phyloP scores from a whole-genome alignment of 345 rosid species.

The Leavenworthia alabamica region DNA sequence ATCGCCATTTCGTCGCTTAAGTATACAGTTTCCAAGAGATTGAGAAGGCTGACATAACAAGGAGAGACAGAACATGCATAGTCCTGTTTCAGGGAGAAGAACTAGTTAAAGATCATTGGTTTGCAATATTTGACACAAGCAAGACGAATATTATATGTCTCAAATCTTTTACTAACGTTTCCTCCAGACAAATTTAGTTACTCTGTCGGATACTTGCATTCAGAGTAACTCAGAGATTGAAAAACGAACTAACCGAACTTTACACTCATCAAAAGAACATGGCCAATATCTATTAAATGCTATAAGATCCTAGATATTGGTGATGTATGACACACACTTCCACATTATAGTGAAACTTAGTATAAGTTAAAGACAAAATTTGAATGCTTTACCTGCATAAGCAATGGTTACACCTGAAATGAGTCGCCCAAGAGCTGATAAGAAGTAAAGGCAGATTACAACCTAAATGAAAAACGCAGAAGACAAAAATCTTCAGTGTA shows the following conservation, averaged over 20 bases:
- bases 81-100: slow-evolving; percentile 40
- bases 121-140: slow-evolving; percentile 3
- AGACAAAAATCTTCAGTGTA: not conserved
- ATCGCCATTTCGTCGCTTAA: slow-evolving; percentile 38
- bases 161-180: not conserved
- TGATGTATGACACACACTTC: not conserved
- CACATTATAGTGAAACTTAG: not conserved
- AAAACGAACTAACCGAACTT: not conserved
- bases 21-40: slow-evolving; percentile 32
- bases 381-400: slow-evolving; percentile 65
- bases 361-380: not conserved
- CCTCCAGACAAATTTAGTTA: not conserved
- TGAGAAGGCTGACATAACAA: slow-evolving; percentile 54
- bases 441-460: slow-evolving; percentile 57
- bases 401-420: slow-evolving; percentile 83
- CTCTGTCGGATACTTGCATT: not conserved
- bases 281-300: no score
- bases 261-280: not conserved
- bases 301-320: no score
- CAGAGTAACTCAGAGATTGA: not conserved
- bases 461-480: slow-evolving; percentile 47
- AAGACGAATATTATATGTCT: slow-evolving; percentile 2
- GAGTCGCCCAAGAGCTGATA: slow-evolving; percentile 71
- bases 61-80: slow-evolving; percentile 76
- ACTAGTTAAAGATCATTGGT: slow-evolving; percentile 7